Percentiles rank a stretch among this genome's conserved stretches.
These are phyloP conservation scores for Prunus kanzakura DNA, from an alignment of 306 rosid genomes.

Conservation along the genomic window DNA sequence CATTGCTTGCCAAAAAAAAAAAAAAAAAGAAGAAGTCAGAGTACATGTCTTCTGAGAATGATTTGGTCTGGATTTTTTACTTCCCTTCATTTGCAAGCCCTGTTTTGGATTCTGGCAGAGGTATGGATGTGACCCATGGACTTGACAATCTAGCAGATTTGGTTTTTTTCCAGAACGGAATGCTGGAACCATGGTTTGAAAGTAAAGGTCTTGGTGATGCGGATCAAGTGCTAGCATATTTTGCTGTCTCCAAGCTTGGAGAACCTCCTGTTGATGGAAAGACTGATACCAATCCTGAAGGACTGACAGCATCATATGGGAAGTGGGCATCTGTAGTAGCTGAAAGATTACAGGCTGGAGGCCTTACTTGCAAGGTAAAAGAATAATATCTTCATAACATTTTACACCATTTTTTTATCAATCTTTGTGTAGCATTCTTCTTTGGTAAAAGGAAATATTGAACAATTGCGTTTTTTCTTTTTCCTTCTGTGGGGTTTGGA, in stretches of 20 bases:
- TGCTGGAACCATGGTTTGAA: constrained; percentile 92
- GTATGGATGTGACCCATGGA: constrained; percentile 5
- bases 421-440: neutral
- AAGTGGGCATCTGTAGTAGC: constrained; percentile 85
- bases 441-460: no score
- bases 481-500: no score
- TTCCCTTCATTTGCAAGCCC: neutral
- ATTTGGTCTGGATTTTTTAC: neutral
- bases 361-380: constrained; percentile 88
- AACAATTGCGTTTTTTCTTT: no score
- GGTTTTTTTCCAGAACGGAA: constrained; percentile 98
- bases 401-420: neutral
- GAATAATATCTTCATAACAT: no score
- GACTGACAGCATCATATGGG: constrained; percentile 86
- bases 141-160: constrained; percentile 76
- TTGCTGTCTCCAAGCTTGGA: constrained; percentile 89
- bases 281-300: constrained; percentile 94
- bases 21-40: neutral
- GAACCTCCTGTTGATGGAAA: constrained; percentile 81
- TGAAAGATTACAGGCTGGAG: constrained; percentile 61
- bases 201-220: constrained; percentile 70
- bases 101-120: neutral
- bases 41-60: neutral
- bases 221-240: constrained; percentile 83
- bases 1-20: neutral